A percentile compares a stretch with the other conserved stretches of the same genome.
These are phyloP conservation scores for Nasturtium officinale DNA, from an alignment of 345 rosid species.

Conservation along the genomic window DNA sequence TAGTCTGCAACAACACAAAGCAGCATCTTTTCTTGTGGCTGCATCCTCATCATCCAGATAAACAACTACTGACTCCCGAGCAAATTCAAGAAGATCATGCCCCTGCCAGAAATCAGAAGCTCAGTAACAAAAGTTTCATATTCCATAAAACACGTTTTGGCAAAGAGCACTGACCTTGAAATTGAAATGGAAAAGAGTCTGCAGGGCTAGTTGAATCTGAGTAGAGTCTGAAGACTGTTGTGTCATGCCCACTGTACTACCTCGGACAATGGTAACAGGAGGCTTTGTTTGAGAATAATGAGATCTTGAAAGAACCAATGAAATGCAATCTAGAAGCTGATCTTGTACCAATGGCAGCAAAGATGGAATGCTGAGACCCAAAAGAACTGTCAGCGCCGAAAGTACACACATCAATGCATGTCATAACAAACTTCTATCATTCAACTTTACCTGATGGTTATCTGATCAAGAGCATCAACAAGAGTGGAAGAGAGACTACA, in stretches of 20 bases:
- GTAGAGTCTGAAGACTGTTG: conserved; percentile 70
- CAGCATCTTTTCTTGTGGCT: conserved; percentile 84
- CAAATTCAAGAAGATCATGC: conserved; percentile 90
- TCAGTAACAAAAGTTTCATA: conserved; percentile 28
- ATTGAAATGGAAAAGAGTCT: conserved; percentile 91
- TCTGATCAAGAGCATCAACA: conserved; percentile 88
- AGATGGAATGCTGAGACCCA: conserved; percentile 80
- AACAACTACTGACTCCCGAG: conserved; percentile 79
- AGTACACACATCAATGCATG: conserved; percentile 23
- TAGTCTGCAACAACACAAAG: conserved; percentile 88
- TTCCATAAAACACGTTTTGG: conserved; percentile 5
- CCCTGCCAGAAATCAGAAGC: conserved; percentile 53
- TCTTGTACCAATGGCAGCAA: conserved; percentile 83
- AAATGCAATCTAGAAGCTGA: conserved; percentile 79
- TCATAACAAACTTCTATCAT: conserved; percentile 20
- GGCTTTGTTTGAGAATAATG: conserved; percentile 70
- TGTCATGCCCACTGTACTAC: conserved; percentile 50
- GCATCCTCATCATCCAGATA: conserved; percentile 97
- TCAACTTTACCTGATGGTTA: conserved; percentile 63
- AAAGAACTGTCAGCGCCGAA: conserved; percentile 18
- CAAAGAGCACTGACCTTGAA: conserved; percentile 63
- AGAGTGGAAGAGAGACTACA: conserved; percentile 85
- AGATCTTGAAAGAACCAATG: conserved; percentile 80
- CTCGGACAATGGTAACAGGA: conserved; percentile 60
- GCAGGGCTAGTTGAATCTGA: conserved; percentile 93